These are phyloP conservation scores for Picochlorum sp. DNA, from an alignment of 139 green algal species.

Conservation along the genomic window DNA sequence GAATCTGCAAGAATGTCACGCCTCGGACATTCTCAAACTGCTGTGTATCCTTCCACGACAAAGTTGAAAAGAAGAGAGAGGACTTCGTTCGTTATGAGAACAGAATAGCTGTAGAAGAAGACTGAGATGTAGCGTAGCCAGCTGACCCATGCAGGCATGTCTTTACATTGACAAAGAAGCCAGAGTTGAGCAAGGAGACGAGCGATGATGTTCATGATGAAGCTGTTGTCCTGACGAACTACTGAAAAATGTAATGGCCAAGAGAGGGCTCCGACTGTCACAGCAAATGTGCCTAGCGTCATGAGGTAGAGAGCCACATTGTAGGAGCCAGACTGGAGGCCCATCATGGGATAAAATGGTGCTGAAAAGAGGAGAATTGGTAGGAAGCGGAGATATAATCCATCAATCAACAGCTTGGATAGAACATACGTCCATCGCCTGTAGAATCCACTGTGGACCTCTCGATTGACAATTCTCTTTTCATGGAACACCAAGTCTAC, in stretches of 20 bases:
- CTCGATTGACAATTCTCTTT: conserved; percentile 40
- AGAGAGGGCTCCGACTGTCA: conserved; percentile 48
- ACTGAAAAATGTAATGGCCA: conserved; percentile 38
- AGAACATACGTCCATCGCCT: conserved; percentile 42
- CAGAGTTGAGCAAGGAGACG: conserved; percentile 55
- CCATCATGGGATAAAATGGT: conserved; percentile 64
- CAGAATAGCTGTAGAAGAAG: conserved; percentile 31
- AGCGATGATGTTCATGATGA: conserved; percentile 81
- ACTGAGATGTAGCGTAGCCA: conserved; percentile 55
- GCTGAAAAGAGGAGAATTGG: conserved; percentile 48
- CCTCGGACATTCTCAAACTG: conserved; percentile 20
- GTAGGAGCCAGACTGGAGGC: conserved; percentile 5
- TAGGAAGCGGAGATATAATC: conserved; percentile 58
- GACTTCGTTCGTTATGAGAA: conserved; percentile 40
- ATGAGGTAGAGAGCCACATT: conserved; percentile 46
- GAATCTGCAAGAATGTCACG: conserved; percentile 40
- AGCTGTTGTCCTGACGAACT: conserved; percentile 36
- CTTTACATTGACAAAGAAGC: conserved; percentile 21
- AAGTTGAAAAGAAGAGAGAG: neutral
- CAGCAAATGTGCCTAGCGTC: conserved; percentile 34
- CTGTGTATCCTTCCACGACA: conserved; percentile 16
- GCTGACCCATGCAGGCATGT: conserved; percentile 38
- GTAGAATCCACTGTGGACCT: conserved; percentile 51
- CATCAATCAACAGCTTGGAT: conserved; percentile 60
- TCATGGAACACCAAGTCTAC: conserved; percentile 60